Base-by-base conservation (phyloP, 305 asterid genomes). In the Fraxinus ornus region DNA sequence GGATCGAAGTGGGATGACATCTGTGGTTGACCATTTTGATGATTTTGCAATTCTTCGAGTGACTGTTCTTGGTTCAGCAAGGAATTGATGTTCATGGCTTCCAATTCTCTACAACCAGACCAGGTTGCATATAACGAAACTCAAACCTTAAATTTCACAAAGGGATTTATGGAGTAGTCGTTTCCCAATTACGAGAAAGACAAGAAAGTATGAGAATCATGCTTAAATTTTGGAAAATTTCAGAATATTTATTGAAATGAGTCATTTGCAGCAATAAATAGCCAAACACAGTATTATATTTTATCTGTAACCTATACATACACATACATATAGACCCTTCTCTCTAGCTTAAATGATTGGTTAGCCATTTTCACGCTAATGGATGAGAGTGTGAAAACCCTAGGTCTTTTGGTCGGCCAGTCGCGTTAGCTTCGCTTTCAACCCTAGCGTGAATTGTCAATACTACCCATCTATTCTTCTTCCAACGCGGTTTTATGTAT, bases 11-110 rank as follows among this genome's bases (percentile, higher is more conserved):
- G 86, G 39, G 78, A 32, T 2, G 17, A 7, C 10, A 81, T 79
- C 9, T 87, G 83, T 10, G 81, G 81, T 2, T 64, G 87, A n/a
- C 79, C 74, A 28, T 66, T 80, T 5, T 75, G 86, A 72, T 78
- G 76, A 80, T 82, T 82, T 7, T 86, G 89, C 60, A 81, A 84
- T 81, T 88, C 89, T 73, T 77, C 83, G 21, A 84, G 88, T 1
- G 83, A 75, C 62, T 86, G 86, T 66, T 82, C 85, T 49, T 83
- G 87, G 83, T 76, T 86, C 6, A 85, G n/a, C 3, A 83, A 78
- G 21, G 86, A 81, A 75, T 88, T 86, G 74, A 66, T 26, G 74
- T 66, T 66, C 85, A 85, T 85, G 66, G 91, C 41, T 75, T 88
- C 90, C 90, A 86, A 83, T 81, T 85, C 88, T 76, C 84, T 81